Evolutionary conservation across 2,329 filamentous ascomycete species (phyloP), one percentile per base, ranked within the genome.

Genomic region (Phialophora verrucosa): DNA sequence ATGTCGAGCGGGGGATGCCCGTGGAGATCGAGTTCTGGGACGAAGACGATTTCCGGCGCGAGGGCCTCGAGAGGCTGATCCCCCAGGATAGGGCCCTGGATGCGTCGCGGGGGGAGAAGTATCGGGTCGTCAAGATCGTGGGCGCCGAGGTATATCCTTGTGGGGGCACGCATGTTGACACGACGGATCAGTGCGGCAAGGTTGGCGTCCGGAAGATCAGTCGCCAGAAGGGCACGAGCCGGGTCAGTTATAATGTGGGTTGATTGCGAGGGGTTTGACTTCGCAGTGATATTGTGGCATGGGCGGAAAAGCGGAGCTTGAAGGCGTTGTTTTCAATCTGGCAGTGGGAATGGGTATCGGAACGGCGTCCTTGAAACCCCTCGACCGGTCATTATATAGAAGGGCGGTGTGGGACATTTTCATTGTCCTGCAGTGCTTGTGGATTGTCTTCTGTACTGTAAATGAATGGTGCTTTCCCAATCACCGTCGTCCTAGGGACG

Each of bases 61-160:
- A 84, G 2, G 84, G 84, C 0, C 72, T 88, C 44, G 84, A 84
- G 74, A 77, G 83, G n/a, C 76, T 88, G 54, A 84, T 86, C 20
- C 85, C 85, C 0, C 11, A 35, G 61, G n/a, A 63, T 31, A 7
- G 82, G 66, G 76, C 77, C 38, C 77, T 73, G 62, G 56, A 78
- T 47, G 73, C 80, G 58, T 75, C 78, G 67, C 79, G 80, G 8
- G 72, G 78, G 0, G 85, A 83, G 27, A 87, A 85, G 74, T 86
- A 89, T 35, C 81, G 90, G 8, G 88, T 91, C 0, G 89, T 92
- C 27, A 84, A 86, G 65, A 90, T 92, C 66, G 84, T 87, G 0
- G 89, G 89, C 0, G 84, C 85, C 0, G 90, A 89, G 71, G 84
- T 84, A 29, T 92, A 92, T 79, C 89, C 90, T 0, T 92, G 90